Evolutionary conservation across 352 stramenopile genomes (phyloP).

Genomic region (Hyphochytrium catenoides): DNA sequence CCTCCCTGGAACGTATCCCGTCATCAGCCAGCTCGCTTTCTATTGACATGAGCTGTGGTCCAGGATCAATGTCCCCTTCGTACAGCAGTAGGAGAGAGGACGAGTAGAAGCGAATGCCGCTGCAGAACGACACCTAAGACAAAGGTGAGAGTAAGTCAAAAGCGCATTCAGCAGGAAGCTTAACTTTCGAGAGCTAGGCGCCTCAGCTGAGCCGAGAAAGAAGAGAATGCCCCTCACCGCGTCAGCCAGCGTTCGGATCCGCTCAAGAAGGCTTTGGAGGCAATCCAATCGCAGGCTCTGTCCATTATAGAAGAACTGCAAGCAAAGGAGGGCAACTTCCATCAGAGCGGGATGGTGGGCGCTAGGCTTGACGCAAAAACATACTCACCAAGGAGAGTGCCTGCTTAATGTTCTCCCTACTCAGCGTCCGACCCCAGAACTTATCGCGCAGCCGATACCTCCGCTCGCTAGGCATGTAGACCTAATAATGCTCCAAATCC

Average conservation of each 20-base stretch:
- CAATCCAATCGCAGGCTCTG: conserved; percentile 17
- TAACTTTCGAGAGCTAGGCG: no score
- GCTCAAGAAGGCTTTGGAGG: conserved; percentile 17
- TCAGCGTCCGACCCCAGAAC: conserved; percentile 34
- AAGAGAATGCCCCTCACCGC: conserved; percentile 4
- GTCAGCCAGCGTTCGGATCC: conserved; percentile 19
- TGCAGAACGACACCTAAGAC: conserved; percentile 14
- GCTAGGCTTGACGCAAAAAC: background rate
- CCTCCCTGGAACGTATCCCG: no score
- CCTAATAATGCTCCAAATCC: conserved; percentile 5
- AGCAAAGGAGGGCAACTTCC: no score
- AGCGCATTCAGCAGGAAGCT: no score
- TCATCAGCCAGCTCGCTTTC: no score
- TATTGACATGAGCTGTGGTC: background rate
- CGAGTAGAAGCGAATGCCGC: conserved; percentile 37
- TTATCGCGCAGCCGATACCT: conserved; percentile 48
- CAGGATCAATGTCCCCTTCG: conserved; percentile 23
- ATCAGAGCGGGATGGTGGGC: background rate
- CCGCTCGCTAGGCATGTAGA: conserved; percentile 26
- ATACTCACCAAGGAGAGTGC: conserved; percentile 25
- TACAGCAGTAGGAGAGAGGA: conserved; percentile 42
- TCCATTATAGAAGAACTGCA: conserved; percentile 30
- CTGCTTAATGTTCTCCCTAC: conserved; percentile 22
- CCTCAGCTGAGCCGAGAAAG: no score
- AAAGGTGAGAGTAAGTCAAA: background rate